Percentiles rank a stretch among this genome's conserved stretches.
Evolutionary conservation across 768 basidiomycete genomes (phyloP).

Genomic region (Clitopilus hobsonii): DNA sequence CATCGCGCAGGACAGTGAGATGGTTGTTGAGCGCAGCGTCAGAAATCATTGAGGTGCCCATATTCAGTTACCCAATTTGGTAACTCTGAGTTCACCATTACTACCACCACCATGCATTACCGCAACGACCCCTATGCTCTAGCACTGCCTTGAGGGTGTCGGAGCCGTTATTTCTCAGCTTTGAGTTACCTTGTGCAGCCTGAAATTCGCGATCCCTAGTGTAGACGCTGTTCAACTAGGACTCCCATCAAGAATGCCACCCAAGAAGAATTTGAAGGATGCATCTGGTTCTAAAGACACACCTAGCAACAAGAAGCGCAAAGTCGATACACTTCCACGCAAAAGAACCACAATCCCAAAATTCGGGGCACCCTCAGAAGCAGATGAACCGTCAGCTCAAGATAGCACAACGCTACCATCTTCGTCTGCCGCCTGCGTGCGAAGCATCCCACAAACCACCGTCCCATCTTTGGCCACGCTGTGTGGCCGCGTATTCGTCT

Average conservation of each 20-base stretch:
- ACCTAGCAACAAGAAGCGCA: slow-evolving; percentile 9
- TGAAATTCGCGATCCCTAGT: background rate
- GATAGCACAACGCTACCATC: slow-evolving; percentile 30
- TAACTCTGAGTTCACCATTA: background rate
- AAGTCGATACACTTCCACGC: slow-evolving; percentile 4
- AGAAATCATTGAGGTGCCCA: background rate
- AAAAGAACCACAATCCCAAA: slow-evolving; percentile 5
- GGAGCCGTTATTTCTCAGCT: background rate
- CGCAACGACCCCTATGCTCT: too few species aligned
- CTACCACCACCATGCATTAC: background rate
- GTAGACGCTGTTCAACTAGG: background rate
- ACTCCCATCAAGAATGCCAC: background rate
- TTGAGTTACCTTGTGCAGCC: background rate
- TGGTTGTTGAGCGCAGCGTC: background rate
- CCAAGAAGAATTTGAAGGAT: background rate
- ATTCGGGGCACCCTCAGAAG: slow-evolving; percentile 42
- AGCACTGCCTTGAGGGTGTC: background rate
- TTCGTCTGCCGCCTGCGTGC: slow-evolving; percentile 46
- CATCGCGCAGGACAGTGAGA: slow-evolving; percentile 12
- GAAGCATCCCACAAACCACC: slow-evolving; percentile 25
- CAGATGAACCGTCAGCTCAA: slow-evolving; percentile 32
- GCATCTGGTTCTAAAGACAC: too few species aligned
- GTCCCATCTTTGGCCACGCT: slow-evolving; percentile 44
- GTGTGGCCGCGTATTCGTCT: slow-evolving; percentile 49
- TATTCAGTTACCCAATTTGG: background rate